phyloP scores from a whole-genome alignment of 2,329 filamentous ascomycete genomes.

The Elsinoe perseae region DNA sequence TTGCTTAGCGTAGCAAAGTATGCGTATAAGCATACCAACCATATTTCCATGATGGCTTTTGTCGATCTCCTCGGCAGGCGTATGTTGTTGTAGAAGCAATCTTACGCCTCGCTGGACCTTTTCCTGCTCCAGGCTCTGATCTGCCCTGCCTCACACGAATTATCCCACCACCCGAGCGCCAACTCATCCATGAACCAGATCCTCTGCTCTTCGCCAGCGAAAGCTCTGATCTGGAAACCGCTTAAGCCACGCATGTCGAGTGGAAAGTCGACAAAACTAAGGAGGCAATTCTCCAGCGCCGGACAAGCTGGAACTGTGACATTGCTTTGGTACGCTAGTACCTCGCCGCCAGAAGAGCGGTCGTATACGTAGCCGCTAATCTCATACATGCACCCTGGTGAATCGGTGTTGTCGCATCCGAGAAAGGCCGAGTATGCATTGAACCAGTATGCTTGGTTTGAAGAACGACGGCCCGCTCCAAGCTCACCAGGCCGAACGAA shows the following conservation, averaged over 20 bases:
- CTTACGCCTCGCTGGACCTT: not conserved
- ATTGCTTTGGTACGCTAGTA: slow-evolving; percentile 31
- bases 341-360: slow-evolving; percentile 28
- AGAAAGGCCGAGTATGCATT: slow-evolving; percentile 41
- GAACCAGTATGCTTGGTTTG: slow-evolving; percentile 44
- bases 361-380: slow-evolving; percentile 42
- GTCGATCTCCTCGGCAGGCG: no score
- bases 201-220: slow-evolving; percentile 29
- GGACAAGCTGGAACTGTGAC: slow-evolving; percentile 38
- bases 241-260: slow-evolving; percentile 36
- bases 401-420: slow-evolving; percentile 39
- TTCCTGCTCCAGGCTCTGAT: slow-evolving; percentile 59
- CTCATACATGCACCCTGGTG: slow-evolving; percentile 36
- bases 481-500: slow-evolving; percentile 39
- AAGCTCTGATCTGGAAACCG: slow-evolving; percentile 43
- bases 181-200: slow-evolving; percentile 45
- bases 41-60: no score
- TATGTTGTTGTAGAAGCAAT: no score
- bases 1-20: not conserved
- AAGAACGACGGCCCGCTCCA: slow-evolving; percentile 38
- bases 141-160: slow-evolving; percentile 51
- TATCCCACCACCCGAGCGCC: slow-evolving; percentile 43
- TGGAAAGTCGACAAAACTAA: slow-evolving; percentile 38
- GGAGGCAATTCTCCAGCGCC: slow-evolving; percentile 34
- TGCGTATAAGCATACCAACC: not conserved